These are phyloP conservation scores for Xylariaceae sp. DNA, from an alignment of 2,329 filamentous ascomycete genomes.

Conservation along the genomic window DNA sequence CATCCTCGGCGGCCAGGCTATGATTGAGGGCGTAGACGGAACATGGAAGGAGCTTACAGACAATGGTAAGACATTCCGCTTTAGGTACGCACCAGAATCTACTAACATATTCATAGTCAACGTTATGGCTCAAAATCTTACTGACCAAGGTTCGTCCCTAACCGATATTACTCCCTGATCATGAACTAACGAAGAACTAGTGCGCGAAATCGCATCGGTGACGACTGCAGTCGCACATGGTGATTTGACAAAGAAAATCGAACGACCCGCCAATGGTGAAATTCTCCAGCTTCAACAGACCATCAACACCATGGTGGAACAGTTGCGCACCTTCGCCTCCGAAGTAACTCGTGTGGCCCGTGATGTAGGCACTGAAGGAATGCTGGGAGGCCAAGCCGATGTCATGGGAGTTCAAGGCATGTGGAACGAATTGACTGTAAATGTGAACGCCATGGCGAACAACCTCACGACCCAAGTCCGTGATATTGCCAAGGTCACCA, in stretches of 20 bases:
- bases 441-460: conserved; percentile 87
- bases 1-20: conserved; percentile 88
- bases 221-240: conserved; percentile 83
- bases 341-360: conserved; percentile 82
- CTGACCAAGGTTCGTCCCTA: conserved; percentile 63
- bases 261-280: conserved; percentile 78
- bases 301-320: conserved; percentile 89
- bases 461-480: conserved; percentile 87
- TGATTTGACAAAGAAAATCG: conserved; percentile 83
- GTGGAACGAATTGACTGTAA: conserved; percentile 86
- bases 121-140: conserved; percentile 82
- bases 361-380: conserved; percentile 84
- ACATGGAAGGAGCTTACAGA: conserved; percentile 97
- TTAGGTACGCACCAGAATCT: conserved; percentile 12
- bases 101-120: conserved; percentile 59
- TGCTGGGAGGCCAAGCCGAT: conserved; percentile 79
- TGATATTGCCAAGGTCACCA: conserved; percentile 86
- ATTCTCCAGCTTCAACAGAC: conserved; percentile 83
- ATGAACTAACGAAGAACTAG: conserved; percentile 41
- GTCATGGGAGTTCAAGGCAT: conserved; percentile 84
- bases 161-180: not conserved
- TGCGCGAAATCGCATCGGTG: conserved; percentile 82
- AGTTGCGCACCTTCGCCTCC: conserved; percentile 79
- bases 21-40: conserved; percentile 90
- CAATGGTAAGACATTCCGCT: conserved; percentile 59